Evolutionary conservation across 495 filamentous ascomycete species (phyloP), one percentile per base, ranked within the genome.

Genomic region (Chaetomium fimeti): DNA sequence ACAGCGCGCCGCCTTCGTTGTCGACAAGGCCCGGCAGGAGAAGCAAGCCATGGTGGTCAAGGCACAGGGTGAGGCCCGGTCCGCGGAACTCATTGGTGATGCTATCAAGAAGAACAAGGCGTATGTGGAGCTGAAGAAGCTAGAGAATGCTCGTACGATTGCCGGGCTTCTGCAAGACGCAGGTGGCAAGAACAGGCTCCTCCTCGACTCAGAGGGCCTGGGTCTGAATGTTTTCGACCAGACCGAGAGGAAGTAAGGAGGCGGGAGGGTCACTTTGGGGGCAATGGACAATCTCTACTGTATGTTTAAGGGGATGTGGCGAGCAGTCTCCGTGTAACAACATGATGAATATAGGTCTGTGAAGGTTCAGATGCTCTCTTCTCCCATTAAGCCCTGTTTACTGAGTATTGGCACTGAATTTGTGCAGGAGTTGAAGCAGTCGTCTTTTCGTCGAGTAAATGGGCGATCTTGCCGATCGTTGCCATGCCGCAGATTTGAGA

Each of bases 31-130:
- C 42, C 90, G 94, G 65, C 94, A 98, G 77, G 94, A 98, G 84
- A 98, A 98, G 83, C 95, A 98, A 81, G 94, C 94, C 63, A 97
- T 91, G 81, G 93, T 98, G 69, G 94, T 98, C 70, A 90, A 92
- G 77, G 94, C 94, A 16, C 95, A 98, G 85, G 94, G 94, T 92
- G 94, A 98, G 80, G 94, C 94, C 48, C 91, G 94, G 68, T 98
- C 94, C 53, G 94, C 94, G 38, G 92, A 98, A 77, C 89, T 98
- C 54, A 97, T 98, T 70, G 94, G 94, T 76, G 94, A 98, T 48
- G 94, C 94, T 40, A 97, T 98, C 86, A 98, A 98, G 88, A 98
- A 98, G 87, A 93, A 85, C 77, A 89, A 92, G 78, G 90, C 89
- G 63, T 98, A 98, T 75, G 90, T 98, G 62, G 94, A 98, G 78